Evolutionary conservation across 2,329 filamentous ascomycete genomes (phyloP), one percentile per base, ranked within the genome.

Genomic region (Ophiostoma australiae): DNA sequence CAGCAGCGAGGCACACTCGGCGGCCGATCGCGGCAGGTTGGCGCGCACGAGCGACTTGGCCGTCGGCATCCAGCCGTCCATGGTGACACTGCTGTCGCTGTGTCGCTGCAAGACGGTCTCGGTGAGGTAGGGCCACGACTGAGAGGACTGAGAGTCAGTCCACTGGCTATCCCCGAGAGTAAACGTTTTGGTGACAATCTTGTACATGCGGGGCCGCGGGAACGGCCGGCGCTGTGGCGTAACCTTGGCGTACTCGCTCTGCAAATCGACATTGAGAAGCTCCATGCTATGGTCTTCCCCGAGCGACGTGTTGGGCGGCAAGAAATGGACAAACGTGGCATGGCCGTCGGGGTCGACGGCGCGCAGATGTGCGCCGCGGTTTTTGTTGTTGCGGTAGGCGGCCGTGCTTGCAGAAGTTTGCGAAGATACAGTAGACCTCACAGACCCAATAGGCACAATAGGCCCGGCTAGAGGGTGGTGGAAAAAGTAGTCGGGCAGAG

Each of bases 61-160:
- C 69, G 78, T 76, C n/a, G 83, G 82, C 77, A 83, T 80, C 80
- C 79, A 82, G 8, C 83, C 83, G 2, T 78, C 73, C 72, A 84
- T 74, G 0, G 80, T 80, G 72, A 84, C 81, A 72, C 82, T 84
- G 23, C 69, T 67, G 2, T 74, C 73, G 41, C 77, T 77, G 27
- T 78, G 73, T 11, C 75, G 72, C 69, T 82, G 79, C 69, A 84
- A 82, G 63, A 80, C 79, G 10, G 13, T 76, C 68, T 6, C 74
- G 61, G 76, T 73, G 4, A 79, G 73, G 7, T 71, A 73, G 8
- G 80, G 73, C 74, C 73, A 75, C 15, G 67, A 39, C 1, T 11
- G 52, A 27, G n/a, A 15, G n/a, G 52, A 23, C 10, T 15, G n/a
- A 11, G n/a, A 8, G 6, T 17, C 33, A 8, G 31, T 23, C 6